phyloP scores from a whole-genome alignment of 495 filamentous ascomycete genomes.

The Neurospora cerealis region DNA sequence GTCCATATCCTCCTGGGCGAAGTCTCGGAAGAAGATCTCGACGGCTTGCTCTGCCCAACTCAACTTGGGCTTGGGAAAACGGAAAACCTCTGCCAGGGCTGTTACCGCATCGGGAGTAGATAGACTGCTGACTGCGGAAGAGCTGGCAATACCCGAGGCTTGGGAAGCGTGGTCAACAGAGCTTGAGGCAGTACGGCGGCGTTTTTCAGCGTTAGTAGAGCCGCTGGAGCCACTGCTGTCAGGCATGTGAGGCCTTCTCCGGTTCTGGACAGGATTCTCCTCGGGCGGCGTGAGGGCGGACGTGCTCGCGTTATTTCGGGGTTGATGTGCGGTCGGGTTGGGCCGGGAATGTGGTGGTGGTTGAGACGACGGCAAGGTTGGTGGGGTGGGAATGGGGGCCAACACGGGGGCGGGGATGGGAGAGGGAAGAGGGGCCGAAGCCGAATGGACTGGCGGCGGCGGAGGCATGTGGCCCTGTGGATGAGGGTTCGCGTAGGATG shows the following conservation, averaged over 20 bases:
- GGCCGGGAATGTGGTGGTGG: constrained; percentile 9
- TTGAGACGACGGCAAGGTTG: constrained; percentile 2
- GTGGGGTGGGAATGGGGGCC: not conserved
- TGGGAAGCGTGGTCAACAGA: constrained; percentile 11
- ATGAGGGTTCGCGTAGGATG: constrained; percentile 9
- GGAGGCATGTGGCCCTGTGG: constrained; percentile 15
- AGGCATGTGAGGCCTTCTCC: constrained; percentile 19
- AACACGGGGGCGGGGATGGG: not conserved
- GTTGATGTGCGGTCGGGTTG: constrained; percentile 9
- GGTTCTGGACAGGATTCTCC: constrained; percentile 27
- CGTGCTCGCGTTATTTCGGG: constrained; percentile 6
- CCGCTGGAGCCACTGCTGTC: constrained; percentile 5
- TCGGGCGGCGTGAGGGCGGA: constrained; percentile 41
- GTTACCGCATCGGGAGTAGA: constrained; percentile 10
- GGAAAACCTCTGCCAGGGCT: constrained; percentile 23
- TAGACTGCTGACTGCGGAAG: constrained; percentile 13
- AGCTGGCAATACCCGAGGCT: not conserved
- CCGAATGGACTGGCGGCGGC: not conserved
- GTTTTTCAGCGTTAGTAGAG: constrained; percentile 25
- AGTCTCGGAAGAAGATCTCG: constrained; percentile 41
- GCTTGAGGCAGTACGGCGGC: constrained; percentile 26
- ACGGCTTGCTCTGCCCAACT: constrained; percentile 40
- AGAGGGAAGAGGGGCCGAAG: not conserved
- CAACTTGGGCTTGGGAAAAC: constrained; percentile 9
- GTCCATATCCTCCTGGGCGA: constrained; percentile 36